Percentiles rank a stretch among this genome's conserved stretches.
Conservation (phyloP, 116 monocot species). For the Phalaenopsis hybrid region DNA sequence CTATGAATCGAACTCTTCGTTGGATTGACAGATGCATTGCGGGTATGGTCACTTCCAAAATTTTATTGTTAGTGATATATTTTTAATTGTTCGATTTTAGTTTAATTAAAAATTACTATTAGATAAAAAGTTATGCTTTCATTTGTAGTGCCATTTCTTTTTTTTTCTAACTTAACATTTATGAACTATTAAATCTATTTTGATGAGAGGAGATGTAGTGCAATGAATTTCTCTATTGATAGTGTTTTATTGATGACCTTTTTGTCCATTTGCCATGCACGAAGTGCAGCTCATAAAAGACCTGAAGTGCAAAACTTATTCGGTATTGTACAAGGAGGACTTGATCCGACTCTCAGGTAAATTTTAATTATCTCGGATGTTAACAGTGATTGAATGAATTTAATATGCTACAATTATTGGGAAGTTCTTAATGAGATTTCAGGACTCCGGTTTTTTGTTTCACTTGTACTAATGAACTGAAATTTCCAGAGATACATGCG, state of each 20-base stretch:
- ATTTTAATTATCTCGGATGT: not conserved
- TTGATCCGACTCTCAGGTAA: constrained; percentile 96
- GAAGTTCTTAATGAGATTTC: not conserved
- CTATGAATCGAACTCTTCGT: constrained; percentile 95
- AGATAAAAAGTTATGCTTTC: not conserved
- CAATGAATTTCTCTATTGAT: not conserved
- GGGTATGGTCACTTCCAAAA: constrained; percentile 34
- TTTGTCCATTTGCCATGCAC: not conserved
- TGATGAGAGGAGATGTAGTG: not conserved
- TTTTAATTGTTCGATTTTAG: not conserved
- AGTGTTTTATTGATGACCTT: constrained; percentile 1
- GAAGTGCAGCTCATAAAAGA: constrained; percentile 82
- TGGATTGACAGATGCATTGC: constrained; percentile 99
- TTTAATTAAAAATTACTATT: not conserved
- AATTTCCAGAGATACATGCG: constrained; percentile 86
- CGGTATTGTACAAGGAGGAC: constrained; percentile 98
- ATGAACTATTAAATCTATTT: not conserved
- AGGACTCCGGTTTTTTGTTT: not conserved
- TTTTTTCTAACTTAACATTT: not conserved
- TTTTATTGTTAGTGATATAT: not conserved
- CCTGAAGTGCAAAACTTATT: constrained; percentile 86
- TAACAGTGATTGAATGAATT: not conserved
- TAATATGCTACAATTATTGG: not conserved
- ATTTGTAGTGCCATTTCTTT: not conserved
- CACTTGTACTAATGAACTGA: constrained; percentile 14